Evolutionary conservation across 805 yeast species (phyloP).

Genomic region (Maudiozyma barnettii): DNA sequence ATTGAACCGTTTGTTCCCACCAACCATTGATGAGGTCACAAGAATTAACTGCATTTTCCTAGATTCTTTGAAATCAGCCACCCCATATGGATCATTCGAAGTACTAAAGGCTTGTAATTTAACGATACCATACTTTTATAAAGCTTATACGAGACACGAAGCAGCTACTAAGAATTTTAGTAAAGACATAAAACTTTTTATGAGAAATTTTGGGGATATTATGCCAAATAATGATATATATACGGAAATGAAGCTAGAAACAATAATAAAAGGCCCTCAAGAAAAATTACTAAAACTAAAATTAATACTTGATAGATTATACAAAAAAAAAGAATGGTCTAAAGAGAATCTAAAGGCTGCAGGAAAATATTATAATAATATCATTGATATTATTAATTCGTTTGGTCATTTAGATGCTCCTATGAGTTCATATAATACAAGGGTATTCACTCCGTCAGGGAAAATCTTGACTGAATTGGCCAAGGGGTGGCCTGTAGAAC

Average conservation of each 20-base stretch:
- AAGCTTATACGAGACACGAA: slow-evolving; percentile 88
- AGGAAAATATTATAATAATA: slow-evolving; percentile 39
- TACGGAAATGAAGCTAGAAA: slow-evolving; percentile 45
- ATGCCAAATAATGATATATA: slow-evolving; percentile 28
- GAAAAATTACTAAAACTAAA: slow-evolving; percentile 64
- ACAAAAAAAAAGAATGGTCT: slow-evolving; percentile 36
- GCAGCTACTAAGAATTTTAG: slow-evolving; percentile 73
- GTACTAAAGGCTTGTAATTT: slow-evolving; percentile 70
- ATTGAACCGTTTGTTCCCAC: slow-evolving; percentile 78
- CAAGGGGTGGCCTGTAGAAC: slow-evolving; percentile 74
- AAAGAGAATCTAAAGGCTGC: slow-evolving; percentile 18
- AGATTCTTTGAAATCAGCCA: slow-evolving; percentile 61
- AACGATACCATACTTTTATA: slow-evolving; percentile 82
- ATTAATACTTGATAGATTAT: slow-evolving; percentile 54
- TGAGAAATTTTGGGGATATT: slow-evolving; percentile 27
- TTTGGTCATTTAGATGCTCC: slow-evolving; percentile 51
- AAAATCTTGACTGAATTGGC: slow-evolving; percentile 79
- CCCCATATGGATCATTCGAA: slow-evolving; percentile 64
- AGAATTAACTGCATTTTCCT: slow-evolving; percentile 78
- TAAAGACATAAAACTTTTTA: slow-evolving; percentile 35
- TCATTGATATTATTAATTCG: slow-evolving; percentile 64
- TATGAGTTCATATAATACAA: slow-evolving; percentile 41
- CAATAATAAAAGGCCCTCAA: slow-evolving; percentile 54
- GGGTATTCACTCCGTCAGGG: slow-evolving; percentile 87
- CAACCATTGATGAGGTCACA: slow-evolving; percentile 89